Evolutionary conservation across 169 alveolate genomes (phyloP).

Genomic region (Theileria equi): DNA sequence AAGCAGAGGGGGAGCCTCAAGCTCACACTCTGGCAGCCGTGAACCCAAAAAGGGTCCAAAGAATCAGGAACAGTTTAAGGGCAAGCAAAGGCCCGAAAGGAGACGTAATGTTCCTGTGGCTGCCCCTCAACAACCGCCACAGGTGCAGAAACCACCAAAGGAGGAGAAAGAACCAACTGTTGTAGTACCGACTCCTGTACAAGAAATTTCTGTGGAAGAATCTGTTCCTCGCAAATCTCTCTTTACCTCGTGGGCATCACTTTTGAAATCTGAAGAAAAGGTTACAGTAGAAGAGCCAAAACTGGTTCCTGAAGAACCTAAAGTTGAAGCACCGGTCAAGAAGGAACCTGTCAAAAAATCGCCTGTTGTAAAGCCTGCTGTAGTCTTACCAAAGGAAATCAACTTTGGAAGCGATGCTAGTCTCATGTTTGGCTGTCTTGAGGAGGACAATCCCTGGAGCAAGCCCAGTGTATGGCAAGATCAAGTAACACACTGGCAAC

Average conservation of each 20-base stretch:
- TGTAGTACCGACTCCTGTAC: not conserved
- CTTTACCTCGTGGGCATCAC: constrained; percentile 18
- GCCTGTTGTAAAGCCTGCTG: constrained; percentile 33
- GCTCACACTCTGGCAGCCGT: not conserved
- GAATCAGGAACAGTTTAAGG: not conserved
- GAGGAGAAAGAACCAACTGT: constrained; percentile 6
- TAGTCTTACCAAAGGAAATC: constrained; percentile 53
- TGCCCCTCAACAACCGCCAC: not conserved
- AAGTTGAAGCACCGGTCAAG: constrained; percentile 11
- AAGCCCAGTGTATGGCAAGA: no score
- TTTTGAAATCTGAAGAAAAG: not conserved
- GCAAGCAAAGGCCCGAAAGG: constrained; percentile 12
- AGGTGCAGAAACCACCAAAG: constrained; percentile 19
- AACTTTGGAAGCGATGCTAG: constrained; percentile 14
- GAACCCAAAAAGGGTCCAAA: not conserved
- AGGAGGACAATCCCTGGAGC: constrained; percentile 37
- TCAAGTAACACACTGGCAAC: no score
- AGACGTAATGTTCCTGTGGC: constrained; percentile 1
- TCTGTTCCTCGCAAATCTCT: constrained; percentile 10
- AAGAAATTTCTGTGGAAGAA: no score
- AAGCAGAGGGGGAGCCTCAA: constrained; percentile 2
- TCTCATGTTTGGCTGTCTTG: constrained; percentile 39
- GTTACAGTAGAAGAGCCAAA: not conserved
- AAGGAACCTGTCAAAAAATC: constrained; percentile 8
- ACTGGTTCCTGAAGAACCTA: not conserved